Evolutionary conservation across 1,139 yeast genomes (phyloP), one percentile per base, ranked within the genome.

Genomic region (Hansenula lynferdii): DNA sequence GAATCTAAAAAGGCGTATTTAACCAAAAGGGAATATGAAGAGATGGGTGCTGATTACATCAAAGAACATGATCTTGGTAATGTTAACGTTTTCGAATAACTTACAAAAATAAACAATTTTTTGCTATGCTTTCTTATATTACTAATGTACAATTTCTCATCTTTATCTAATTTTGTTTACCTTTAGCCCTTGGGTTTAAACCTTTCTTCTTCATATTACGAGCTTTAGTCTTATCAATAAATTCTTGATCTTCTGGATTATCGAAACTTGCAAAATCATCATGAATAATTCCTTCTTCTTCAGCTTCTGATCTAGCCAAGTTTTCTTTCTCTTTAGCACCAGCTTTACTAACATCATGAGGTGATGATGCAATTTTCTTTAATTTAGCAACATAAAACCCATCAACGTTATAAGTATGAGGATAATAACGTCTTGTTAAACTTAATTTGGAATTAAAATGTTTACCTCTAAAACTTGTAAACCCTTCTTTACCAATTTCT

Each of bases 361-460:
- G 83, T 45, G 95, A 81, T 43, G 96, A 72, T 2, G 92, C 95
- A 48, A 78, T 80, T 75, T 94, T 94, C 66, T 86, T 80, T 70
- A 94, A 86, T 61, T 92, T 92, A 43, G 99, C 98, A 44, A 94
- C 98, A 61, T 71, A 94, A 72, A 94, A 94, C 27, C 99, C 99
- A 65, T 94, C 99, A 39, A 94, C 98, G 62, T 94, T 94, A 62
- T 92, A 92, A 24, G 96, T 90, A 64, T 94, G 99, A 40, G 99
- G 99, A 61, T 92, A 94, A 64, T 92, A 94, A 63, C 99, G 80
- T 68, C 96, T 81, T 2, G 98, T 89, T 52, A 90, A 68, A 36
- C 77, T 76, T 41, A 92, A 63, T 50, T 78, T 77, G 38, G 86
- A 77, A 58, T 85, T 81, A 70, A 90, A 94, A 43, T 79, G 85